Evolutionary conservation across 371 early-diverging fungal species (phyloP).

Genomic region (Cokeromyces recurvatus): DNA sequence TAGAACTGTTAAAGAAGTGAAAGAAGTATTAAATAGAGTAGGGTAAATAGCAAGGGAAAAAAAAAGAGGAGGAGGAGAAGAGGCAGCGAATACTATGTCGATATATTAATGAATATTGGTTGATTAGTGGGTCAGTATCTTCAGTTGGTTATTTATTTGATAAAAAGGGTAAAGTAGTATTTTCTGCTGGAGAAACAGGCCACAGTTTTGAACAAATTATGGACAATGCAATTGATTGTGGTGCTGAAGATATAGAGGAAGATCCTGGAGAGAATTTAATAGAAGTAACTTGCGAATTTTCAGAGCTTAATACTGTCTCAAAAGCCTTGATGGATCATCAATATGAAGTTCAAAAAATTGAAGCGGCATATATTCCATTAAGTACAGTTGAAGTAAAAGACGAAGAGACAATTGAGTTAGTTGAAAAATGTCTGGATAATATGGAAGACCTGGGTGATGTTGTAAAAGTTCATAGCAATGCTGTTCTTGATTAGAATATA

Average conservation of each 20-base stretch:
- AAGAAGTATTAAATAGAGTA: conserved; percentile 50
- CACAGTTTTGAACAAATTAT: conserved; percentile 51
- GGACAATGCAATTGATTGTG: conserved; percentile 56
- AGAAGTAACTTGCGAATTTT: conserved; percentile 45
- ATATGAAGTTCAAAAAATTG: conserved; percentile 42
- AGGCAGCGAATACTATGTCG: no score
- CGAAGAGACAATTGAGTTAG: conserved; percentile 30
- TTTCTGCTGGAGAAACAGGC: conserved; percentile 35
- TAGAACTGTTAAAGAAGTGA: conserved; percentile 65
- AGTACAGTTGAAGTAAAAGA: conserved; percentile 32
- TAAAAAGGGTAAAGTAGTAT: conserved; percentile 50
- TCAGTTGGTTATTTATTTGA: conserved; percentile 60
- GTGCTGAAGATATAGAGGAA: conserved; percentile 59
- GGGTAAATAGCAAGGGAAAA: conserved; percentile 28
- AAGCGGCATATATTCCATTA: conserved; percentile 42
- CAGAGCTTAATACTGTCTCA: conserved; percentile 34
- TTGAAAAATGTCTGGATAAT: conserved; percentile 41
- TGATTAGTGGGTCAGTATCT: conserved; percentile 54
- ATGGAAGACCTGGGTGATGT: conserved; percentile 57
- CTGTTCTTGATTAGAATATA: no score
- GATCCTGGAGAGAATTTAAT: conserved; percentile 8
- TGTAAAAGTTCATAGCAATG: conserved; percentile 53
- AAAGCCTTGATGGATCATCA: conserved; percentile 28
- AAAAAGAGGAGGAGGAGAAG: not conserved
- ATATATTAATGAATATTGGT: no score